Percentiles rank a stretch among this genome's conserved stretches.
Evolutionary conservation across 352 stramenopile species (phyloP).

Genomic region (Peronosclerospora sorghi): DNA sequence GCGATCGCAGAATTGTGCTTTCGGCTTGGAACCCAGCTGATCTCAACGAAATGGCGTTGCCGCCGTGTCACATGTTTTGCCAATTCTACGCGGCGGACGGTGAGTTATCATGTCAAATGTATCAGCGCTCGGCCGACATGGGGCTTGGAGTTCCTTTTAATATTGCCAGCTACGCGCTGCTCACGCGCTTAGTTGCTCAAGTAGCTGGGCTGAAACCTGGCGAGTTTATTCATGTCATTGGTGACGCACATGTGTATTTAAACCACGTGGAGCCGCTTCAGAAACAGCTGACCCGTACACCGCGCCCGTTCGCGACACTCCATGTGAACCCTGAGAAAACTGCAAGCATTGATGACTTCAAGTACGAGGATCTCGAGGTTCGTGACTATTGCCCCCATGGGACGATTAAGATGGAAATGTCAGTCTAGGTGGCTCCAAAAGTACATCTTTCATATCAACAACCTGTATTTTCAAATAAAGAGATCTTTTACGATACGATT

Average conservation of each 20-base stretch:
- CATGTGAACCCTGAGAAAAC: constrained; percentile 80
- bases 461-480: no score
- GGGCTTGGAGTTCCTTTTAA: constrained; percentile 99
- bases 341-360: constrained; percentile 92
- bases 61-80: constrained; percentile 99
- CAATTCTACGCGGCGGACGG: constrained; percentile 87
- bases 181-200: constrained; percentile 95
- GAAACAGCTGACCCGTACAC: constrained; percentile 90
- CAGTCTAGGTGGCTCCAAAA: constrained; percentile 49
- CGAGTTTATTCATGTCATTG: constrained; percentile 98
- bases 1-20: constrained; percentile 96
- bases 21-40: constrained; percentile 98
- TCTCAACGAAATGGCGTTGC: constrained; percentile 95
- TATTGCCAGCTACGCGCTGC: constrained; percentile 97
- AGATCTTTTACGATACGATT: no score
- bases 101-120: constrained; percentile 92
- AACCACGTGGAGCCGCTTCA: constrained; percentile 98
- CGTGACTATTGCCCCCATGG: constrained; percentile 93
- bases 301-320: constrained; percentile 92
- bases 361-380: constrained; percentile 94
- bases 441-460: no score
- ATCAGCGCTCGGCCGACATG: constrained; percentile 99
- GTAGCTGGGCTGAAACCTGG: constrained; percentile 89
- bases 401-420: constrained; percentile 99
- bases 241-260: constrained; percentile 98